These are phyloP conservation scores for Rhynchospora breviuscula DNA, from an alignment of 176 grass and related monocot genomes.

Conservation along the genomic window DNA sequence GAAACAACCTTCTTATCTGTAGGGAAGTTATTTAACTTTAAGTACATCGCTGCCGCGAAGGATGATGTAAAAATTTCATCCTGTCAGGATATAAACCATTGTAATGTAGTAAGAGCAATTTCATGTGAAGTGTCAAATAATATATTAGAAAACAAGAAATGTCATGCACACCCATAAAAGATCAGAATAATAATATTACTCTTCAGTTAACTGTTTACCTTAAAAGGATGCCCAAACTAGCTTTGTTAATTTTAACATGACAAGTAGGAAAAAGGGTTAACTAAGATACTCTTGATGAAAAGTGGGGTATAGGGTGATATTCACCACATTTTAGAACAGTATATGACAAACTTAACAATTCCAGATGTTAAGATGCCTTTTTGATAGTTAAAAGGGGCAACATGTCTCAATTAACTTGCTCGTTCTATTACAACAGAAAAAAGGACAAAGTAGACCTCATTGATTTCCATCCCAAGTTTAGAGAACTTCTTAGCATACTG, in stretches of 20 bases:
- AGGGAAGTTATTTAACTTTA: conserved; percentile 74
- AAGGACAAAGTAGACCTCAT: conserved; percentile 45
- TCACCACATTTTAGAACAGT: background rate
- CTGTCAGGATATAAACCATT: conserved; percentile 42
- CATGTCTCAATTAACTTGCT: background rate
- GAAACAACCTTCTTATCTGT: conserved; percentile 68
- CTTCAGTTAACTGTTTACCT: background rate
- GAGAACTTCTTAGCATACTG: conserved; percentile 81
- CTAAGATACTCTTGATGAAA: background rate
- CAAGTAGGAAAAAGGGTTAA: background rate
- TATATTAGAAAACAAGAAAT: background rate
- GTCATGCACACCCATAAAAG: background rate
- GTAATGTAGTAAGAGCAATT: conserved; percentile 7
- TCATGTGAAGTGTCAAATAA: background rate
- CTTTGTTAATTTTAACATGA: background rate
- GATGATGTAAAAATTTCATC: conserved; percentile 92
- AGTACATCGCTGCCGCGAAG: conserved; percentile 90
- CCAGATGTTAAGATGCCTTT: background rate
- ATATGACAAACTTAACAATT: background rate
- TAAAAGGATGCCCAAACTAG: background rate
- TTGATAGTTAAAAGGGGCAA: background rate
- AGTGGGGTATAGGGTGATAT: background rate
- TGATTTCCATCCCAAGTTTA: conserved; percentile 74
- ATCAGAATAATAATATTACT: background rate
- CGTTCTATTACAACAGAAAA: background rate